phyloP scores from a whole-genome alignment of 2,329 filamentous ascomycete genomes.

The Coleophoma eucalyptorum region DNA sequence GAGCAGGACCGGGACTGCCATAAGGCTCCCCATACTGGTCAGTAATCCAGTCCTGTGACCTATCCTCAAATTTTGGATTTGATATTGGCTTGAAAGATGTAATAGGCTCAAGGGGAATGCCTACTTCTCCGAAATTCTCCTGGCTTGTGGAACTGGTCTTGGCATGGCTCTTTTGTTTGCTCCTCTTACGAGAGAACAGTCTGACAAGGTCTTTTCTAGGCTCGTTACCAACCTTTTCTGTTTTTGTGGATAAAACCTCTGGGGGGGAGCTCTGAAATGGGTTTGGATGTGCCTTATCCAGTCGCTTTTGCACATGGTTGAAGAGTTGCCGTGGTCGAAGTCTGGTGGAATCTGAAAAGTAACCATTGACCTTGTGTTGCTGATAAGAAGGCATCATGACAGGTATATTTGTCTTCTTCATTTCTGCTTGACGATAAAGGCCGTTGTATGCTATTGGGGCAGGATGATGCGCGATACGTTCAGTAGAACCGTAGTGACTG shows the following conservation, averaged over 20 bases:
- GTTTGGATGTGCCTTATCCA: conserved; percentile 18
- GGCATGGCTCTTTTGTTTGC: too few species aligned
- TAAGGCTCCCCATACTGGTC: too few species aligned
- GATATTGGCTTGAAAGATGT: too few species aligned
- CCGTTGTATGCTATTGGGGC: conserved; percentile 16
- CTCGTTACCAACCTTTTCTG: too few species aligned
- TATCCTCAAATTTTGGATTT: too few species aligned
- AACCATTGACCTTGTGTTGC: conserved; percentile 25
- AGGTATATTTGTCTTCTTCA: conserved; percentile 20
- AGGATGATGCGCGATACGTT: conserved; percentile 23
- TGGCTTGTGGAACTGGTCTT: too few species aligned
- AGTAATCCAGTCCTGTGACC: too few species aligned
- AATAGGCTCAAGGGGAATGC: too few species aligned
- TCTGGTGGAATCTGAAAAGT: conserved; percentile 22
- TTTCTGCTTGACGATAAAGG: conserved; percentile 22
- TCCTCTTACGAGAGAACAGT: too few species aligned
- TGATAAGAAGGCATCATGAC: conserved; percentile 20
- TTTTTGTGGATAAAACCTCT: conserved; percentile 7
- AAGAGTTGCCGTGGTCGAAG: conserved; percentile 7
- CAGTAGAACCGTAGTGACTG: conserved; percentile 17
- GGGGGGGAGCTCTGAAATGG: conserved; percentile 24
- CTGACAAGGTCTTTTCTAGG: too few species aligned
- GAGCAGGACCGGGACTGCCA: too few species aligned
- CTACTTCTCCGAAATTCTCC: too few species aligned
- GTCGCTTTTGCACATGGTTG: conserved; percentile 13